A percentile compares a stretch with the other conserved stretches of the same genome.
Evolutionary conservation across 371 early-diverging fungal genomes (phyloP).

Genomic region (Dentiscutata heterogama): DNA sequence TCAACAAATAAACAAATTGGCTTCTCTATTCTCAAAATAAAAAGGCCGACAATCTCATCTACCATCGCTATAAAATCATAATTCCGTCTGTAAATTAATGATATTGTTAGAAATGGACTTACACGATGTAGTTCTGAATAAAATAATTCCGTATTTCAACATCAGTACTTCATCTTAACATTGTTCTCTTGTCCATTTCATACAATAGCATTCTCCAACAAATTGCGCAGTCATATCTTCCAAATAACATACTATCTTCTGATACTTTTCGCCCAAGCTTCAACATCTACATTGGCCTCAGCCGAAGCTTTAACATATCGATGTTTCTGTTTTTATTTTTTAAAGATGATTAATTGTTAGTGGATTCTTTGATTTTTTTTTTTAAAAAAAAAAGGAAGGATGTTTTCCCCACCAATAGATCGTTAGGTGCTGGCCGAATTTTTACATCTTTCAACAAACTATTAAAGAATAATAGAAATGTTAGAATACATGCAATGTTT

Average conservation of each 20-base stretch:
- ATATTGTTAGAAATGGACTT: too few relatives aligned
- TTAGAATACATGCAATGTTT: background rate
- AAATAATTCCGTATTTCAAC: too few relatives aligned
- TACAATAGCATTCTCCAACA: background rate
- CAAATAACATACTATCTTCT: conserved; percentile 22
- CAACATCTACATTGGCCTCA: conserved; percentile 41
- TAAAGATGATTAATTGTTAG: too few relatives aligned
- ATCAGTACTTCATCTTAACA: too few relatives aligned
- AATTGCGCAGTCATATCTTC: background rate
- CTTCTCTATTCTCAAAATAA: too few relatives aligned
- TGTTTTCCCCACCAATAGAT: conserved; percentile 32
- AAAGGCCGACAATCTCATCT: too few relatives aligned
- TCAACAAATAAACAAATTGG: too few relatives aligned
- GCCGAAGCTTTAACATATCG: conserved; percentile 17
- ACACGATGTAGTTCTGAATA: too few relatives aligned
- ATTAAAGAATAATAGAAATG: conserved; percentile 1
- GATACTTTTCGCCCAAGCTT: conserved; percentile 42
- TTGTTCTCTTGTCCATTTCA: too few relatives aligned
- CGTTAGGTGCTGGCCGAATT: conserved; percentile 27
- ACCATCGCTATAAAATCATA: too few relatives aligned
- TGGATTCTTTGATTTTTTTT: background rate
- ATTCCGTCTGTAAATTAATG: too few relatives aligned
- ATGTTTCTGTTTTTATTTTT: conserved; percentile 30
- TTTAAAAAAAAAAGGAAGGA: background rate
- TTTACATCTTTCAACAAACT: conserved; percentile 44